A percentile compares a stretch with the other conserved stretches of the same genome.
Conservation (phyloP, 2,329 filamentous ascomycete genomes). For the Trichocomaceae sp. region DNA sequence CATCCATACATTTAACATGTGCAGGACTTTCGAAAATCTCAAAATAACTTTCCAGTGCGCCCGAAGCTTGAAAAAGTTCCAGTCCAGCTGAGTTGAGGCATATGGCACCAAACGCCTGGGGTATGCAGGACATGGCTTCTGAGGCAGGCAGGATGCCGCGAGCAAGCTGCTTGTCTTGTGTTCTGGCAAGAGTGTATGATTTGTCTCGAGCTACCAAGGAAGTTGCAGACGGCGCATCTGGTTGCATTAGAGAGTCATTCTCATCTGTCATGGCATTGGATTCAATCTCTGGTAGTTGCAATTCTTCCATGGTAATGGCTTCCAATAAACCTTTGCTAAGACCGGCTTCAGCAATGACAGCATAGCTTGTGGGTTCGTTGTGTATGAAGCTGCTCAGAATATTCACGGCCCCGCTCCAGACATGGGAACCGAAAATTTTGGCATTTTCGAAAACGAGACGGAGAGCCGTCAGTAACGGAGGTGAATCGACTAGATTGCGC, state of each 20-base stretch:
- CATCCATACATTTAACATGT: slow-evolving; percentile 82
- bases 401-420: slow-evolving; percentile 91
- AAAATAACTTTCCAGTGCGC: slow-evolving; percentile 78
- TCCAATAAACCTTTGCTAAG: slow-evolving; percentile 81
- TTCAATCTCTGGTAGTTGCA: slow-evolving; percentile 31
- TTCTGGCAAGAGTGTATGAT: slow-evolving; percentile 27
- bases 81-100: slow-evolving; percentile 84
- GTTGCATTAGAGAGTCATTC: slow-evolving; percentile 29
- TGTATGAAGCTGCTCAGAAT: slow-evolving; percentile 96
- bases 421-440: slow-evolving; percentile 74
- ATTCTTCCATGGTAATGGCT: slow-evolving; percentile 56
- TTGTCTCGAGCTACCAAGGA: slow-evolving; percentile 13
- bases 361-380: slow-evolving; percentile 96
- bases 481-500: slow-evolving; percentile 89
- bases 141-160: slow-evolving; percentile 75
- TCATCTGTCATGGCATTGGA: slow-evolving; percentile 29
- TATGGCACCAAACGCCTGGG: slow-evolving; percentile 84
- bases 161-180: slow-evolving; percentile 41
- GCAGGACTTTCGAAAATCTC: slow-evolving; percentile 93
- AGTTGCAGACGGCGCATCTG: slow-evolving; percentile 30
- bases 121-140: slow-evolving; percentile 82
- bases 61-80: slow-evolving; percentile 76
- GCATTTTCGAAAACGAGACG: slow-evolving; percentile 76
- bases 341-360: slow-evolving; percentile 88
- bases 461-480: slow-evolving; percentile 71